Evolutionary conservation across 1,284 basidiomycete species (phyloP).

Genomic region (Apiotrichum mycotoxinovorans): DNA sequence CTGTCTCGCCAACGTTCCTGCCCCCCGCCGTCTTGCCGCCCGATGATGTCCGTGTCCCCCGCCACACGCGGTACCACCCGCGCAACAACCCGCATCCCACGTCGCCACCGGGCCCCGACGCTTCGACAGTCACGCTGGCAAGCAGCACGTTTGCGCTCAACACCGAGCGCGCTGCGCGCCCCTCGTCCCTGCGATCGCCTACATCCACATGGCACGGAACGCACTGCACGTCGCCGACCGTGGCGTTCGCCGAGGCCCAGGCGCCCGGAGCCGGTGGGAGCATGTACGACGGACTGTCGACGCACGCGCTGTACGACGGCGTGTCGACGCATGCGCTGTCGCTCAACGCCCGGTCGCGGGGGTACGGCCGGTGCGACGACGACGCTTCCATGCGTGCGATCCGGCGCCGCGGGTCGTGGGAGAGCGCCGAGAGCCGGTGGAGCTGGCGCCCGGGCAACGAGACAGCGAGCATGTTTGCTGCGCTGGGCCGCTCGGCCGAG

Average conservation of each 20-base stretch:
- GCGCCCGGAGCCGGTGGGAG: neutral
- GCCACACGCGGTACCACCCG: slow-evolving; percentile 85
- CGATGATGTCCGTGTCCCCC: slow-evolving; percentile 58
- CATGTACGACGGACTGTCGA: slow-evolving; percentile 14
- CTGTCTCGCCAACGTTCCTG: slow-evolving; percentile 14
- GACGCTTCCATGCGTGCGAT: slow-evolving; percentile 30
- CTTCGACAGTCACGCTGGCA: slow-evolving; percentile 84
- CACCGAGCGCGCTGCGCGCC: slow-evolving; percentile 37
- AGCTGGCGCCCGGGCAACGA: slow-evolving; percentile 25
- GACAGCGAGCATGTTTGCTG: slow-evolving; percentile 2
- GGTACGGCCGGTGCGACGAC: slow-evolving; percentile 20
- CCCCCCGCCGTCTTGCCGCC: neutral
- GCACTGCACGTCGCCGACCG: slow-evolving; percentile 8
- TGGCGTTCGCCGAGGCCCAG: slow-evolving; percentile 15
- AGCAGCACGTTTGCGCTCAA: slow-evolving; percentile 81
- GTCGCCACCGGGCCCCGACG: slow-evolving; percentile 84
- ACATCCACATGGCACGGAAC: slow-evolving; percentile 1
- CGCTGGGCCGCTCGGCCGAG: slow-evolving; percentile 8
- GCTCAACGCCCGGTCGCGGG: slow-evolving; percentile 10
- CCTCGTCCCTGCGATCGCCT: slow-evolving; percentile 9
- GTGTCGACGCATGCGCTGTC: slow-evolving; percentile 15
- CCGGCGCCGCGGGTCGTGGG: slow-evolving; percentile 33
- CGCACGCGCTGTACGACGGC: slow-evolving; percentile 18
- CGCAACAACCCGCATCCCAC: slow-evolving; percentile 90
- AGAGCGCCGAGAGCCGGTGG: slow-evolving; percentile 43